Percentiles rank a stretch among this genome's conserved stretches.
Conservation (phyloP, 345 rosid species). For the Conringia planisiliqua region DNA sequence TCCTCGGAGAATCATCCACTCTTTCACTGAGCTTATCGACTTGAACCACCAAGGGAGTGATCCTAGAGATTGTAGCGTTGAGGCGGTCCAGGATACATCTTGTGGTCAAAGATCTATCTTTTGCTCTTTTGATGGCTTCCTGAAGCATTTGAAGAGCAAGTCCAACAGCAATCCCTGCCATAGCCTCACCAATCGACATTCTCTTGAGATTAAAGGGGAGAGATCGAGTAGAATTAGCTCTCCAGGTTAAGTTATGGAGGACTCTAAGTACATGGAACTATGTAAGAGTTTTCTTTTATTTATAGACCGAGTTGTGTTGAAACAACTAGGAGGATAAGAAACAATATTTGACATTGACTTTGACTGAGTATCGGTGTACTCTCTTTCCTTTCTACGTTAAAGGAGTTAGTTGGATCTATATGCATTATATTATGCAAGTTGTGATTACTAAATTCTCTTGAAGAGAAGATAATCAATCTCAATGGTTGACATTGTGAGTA, state of each 20-base stretch:
- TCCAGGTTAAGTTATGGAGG: too few species aligned
- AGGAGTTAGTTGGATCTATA: too few species aligned
- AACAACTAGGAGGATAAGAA: background rate
- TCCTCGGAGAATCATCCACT: slow-evolving; percentile 1
- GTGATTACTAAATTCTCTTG: too few species aligned
- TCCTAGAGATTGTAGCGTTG: slow-evolving; percentile 3
- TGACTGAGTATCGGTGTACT: too few species aligned
- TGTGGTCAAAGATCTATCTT: slow-evolving; percentile 6
- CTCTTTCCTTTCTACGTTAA: too few species aligned
- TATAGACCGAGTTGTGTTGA: background rate
- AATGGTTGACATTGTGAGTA: too few species aligned
- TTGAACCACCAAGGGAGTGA: slow-evolving; percentile 8
- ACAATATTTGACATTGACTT: background rate
- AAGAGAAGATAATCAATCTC: too few species aligned
- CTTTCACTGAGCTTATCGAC: slow-evolving; percentile 3
- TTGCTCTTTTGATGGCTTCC: background rate
- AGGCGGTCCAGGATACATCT: slow-evolving; percentile 19
- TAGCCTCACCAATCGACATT: background rate
- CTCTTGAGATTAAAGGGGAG: background rate
- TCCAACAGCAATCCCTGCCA: slow-evolving; percentile 9
- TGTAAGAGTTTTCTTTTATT: background rate
- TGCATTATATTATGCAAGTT: too few species aligned
- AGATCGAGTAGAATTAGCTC: background rate
- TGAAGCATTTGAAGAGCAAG: background rate
- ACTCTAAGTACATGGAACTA: too few species aligned